Evolutionary conservation across 1,284 basidiomycete genomes (phyloP).

Genomic region (Pseudozyma tsukubaensis): DNA sequence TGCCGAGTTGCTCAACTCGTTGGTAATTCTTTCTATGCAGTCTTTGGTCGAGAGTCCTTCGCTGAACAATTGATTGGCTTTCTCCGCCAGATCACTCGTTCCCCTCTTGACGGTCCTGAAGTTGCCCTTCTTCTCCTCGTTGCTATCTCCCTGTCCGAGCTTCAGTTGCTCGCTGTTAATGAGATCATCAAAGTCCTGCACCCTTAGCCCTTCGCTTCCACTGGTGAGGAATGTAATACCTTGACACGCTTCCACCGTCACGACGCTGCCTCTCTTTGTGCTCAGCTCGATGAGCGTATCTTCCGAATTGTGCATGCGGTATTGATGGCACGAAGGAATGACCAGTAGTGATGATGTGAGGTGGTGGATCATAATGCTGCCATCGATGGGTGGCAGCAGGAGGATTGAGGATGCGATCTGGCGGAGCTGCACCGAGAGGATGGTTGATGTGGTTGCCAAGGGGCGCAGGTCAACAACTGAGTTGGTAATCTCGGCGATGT

Average conservation of each 20-base stretch:
- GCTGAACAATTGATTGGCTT: neutral
- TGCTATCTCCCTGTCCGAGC: neutral
- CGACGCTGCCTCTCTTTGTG: slow-evolving; percentile 29
- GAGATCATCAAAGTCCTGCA: slow-evolving; percentile 50
- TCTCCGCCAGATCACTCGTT: neutral
- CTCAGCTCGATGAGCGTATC: slow-evolving; percentile 13
- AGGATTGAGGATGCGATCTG: slow-evolving; percentile 20
- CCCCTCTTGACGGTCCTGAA: slow-evolving; percentile 2
- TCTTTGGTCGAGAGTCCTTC: neutral
- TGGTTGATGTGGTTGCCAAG: neutral
- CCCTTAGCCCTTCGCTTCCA: slow-evolving; percentile 6
- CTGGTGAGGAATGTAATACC: slow-evolving; percentile 13
- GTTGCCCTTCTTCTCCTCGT: neutral
- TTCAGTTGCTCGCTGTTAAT: slow-evolving; percentile 32
- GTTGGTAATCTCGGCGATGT: slow-evolving; percentile 11
- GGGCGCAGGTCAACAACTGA: slow-evolving; percentile 33
- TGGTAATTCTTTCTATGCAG: slow-evolving; percentile 1
- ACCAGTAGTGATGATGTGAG: slow-evolving; percentile 7
- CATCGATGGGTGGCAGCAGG: slow-evolving; percentile 24
- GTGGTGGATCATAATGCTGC: slow-evolving; percentile 47
- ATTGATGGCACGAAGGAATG: slow-evolving; percentile 36
- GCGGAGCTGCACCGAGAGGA: slow-evolving; percentile 40
- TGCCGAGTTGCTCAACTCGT: neutral
- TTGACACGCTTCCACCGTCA: slow-evolving; percentile 28
- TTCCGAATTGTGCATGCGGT: slow-evolving; percentile 39